Conservation (phyloP, 768 basidiomycete genomes). For the Tulasnella sp. region DNA sequence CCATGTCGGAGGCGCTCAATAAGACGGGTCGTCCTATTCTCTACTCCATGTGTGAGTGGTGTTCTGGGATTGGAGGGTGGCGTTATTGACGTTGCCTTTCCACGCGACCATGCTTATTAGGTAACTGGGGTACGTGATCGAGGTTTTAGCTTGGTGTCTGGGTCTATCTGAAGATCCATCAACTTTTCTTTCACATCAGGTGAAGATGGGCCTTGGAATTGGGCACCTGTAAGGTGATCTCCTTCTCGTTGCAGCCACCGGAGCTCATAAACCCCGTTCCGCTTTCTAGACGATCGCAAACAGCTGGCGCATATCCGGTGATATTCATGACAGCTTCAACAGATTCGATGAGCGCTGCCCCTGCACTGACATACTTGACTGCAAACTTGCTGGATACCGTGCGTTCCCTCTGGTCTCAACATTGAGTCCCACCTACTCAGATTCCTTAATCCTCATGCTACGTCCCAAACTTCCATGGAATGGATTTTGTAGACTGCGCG, state of each 20-base stretch:
- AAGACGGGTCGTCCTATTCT: conserved; percentile 37
- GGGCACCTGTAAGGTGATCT: conserved; percentile 23
- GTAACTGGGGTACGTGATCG: conserved; percentile 5
- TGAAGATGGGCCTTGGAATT: conserved; percentile 36
- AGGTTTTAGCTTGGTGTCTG: neutral
- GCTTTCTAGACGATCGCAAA: conserved; percentile 28
- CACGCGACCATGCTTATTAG: no score
- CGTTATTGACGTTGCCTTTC: no score
- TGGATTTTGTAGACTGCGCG: conserved; percentile 25
- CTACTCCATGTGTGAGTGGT: conserved; percentile 39
- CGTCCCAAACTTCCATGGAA: neutral
- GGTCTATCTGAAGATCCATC: no score
- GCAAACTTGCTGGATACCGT: conserved; percentile 32
- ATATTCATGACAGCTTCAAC: conserved; percentile 35
- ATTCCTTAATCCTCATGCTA: no score
- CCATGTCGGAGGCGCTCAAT: conserved; percentile 38
- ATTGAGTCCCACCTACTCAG: neutral
- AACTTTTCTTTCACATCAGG: neutral
- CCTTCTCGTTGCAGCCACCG: neutral
- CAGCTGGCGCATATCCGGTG: conserved; percentile 40
- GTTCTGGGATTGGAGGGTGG: no score
- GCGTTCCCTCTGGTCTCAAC: neutral
- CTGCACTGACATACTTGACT: conserved; percentile 29
- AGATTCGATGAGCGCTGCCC: conserved; percentile 31
- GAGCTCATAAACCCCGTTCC: neutral